Evolutionary conservation across 2,329 filamentous ascomycete genomes (phyloP).

Genomic region (Stagonosporopsis vannaccii): DNA sequence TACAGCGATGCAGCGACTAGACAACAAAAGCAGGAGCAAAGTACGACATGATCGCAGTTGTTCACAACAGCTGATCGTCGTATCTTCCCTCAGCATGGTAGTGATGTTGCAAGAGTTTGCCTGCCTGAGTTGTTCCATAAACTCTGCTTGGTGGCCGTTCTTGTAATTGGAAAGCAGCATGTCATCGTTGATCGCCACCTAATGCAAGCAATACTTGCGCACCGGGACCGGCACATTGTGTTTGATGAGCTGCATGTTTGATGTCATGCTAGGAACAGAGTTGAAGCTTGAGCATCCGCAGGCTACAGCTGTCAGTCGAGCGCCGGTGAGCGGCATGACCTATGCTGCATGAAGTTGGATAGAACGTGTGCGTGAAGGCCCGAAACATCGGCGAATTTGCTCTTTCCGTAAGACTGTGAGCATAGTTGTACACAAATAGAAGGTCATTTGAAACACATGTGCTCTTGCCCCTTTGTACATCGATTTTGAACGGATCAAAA

Average conservation of each 20-base stretch:
- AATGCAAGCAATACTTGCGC: background rate
- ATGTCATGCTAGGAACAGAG: background rate
- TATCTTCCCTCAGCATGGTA: background rate
- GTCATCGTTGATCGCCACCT: background rate
- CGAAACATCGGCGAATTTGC: constrained; percentile 2
- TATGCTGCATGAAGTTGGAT: background rate
- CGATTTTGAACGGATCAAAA: too few species aligned
- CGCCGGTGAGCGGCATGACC: background rate
- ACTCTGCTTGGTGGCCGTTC: background rate
- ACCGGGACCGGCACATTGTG: background rate
- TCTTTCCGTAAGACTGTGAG: background rate
- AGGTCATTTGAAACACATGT: background rate
- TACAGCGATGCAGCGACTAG: background rate
- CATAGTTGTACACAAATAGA: background rate
- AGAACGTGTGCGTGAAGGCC: constrained; percentile 5
- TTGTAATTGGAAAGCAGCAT: background rate
- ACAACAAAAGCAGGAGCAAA: background rate
- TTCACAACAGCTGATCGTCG: background rate
- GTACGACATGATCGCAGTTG: background rate
- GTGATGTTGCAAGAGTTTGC: background rate
- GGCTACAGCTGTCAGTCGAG: constrained; percentile 5
- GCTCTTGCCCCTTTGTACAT: background rate
- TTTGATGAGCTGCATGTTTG: background rate
- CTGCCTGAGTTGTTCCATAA: background rate
- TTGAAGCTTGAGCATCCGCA: background rate